Conservation (phyloP, 768 basidiomycete species). For the Russula griseocarnosa region DNA sequence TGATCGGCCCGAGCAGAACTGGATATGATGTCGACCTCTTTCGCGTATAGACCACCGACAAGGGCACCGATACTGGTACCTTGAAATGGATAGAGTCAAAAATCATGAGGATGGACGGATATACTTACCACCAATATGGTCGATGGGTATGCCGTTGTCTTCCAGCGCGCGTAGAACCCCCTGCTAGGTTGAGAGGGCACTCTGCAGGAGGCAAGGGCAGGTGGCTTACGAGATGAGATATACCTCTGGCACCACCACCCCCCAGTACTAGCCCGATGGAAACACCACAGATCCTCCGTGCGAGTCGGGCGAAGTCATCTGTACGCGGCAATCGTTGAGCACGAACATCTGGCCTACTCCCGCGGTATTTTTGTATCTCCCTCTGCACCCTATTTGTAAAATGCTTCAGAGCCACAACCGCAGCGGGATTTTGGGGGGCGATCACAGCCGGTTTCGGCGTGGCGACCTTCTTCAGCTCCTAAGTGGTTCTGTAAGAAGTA, state of each 20-base stretch:
- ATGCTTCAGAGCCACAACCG: conserved; percentile 83
- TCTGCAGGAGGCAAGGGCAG: conserved; percentile 38
- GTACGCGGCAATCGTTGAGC: conserved; percentile 76
- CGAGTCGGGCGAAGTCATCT: conserved; percentile 90
- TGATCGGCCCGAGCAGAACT: conserved; percentile 84
- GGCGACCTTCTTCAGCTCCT: conserved; percentile 71
- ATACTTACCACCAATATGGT: conserved; percentile 74
- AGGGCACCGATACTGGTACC: conserved; percentile 90
- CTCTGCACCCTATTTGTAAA: conserved; percentile 90
- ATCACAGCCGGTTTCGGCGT: conserved; percentile 51
- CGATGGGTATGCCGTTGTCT: conserved; percentile 89
- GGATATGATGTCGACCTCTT: conserved; percentile 87
- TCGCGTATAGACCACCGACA: conserved; percentile 91
- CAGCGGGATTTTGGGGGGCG: conserved; percentile 76
- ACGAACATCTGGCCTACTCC: conserved; percentile 53
- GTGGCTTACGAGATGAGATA: conserved; percentile 57
- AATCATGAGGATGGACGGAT: background rate
- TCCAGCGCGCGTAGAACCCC: conserved; percentile 91
- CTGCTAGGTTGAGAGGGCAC: conserved; percentile 38
- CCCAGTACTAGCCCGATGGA: conserved; percentile 93
- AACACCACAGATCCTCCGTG: conserved; percentile 85
- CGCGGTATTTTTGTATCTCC: conserved; percentile 83
- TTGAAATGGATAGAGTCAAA: conserved; percentile 30
- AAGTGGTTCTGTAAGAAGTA: conserved; percentile 13
- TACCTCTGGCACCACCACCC: conserved; percentile 95